Conservation (phyloP, 2,329 filamentous ascomycete species). For the Colletotrichum chlorophyti region DNA sequence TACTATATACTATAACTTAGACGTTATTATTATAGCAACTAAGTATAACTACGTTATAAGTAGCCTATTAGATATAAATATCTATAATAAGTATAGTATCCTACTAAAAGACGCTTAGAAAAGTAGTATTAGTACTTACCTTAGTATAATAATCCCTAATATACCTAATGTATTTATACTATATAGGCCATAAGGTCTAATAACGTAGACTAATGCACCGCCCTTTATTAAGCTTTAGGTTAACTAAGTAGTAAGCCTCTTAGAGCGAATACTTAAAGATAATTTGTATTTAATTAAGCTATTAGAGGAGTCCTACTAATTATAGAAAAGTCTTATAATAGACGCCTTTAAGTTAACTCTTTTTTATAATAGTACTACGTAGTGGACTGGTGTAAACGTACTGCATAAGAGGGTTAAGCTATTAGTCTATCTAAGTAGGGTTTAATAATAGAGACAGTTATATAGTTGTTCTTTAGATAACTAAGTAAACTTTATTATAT, state of each 20-base stretch:
- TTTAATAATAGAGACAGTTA: neutral
- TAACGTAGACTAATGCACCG: conserved; percentile 29
- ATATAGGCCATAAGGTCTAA: conserved; percentile 33
- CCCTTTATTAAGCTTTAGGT: conserved; percentile 32
- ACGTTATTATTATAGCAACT: conserved; percentile 29
- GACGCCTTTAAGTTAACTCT: conserved; percentile 1
- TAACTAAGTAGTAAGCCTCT: conserved; percentile 24
- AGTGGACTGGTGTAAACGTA: conserved; percentile 27
- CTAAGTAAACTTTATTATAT: too few relatives aligned
- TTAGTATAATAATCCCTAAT: conserved; percentile 31
- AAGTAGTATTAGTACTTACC: conserved; percentile 29
- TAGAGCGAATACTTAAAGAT: conserved; percentile 23
- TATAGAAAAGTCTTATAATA: neutral
- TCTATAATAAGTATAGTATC: conserved; percentile 23
- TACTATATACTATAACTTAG: neutral
- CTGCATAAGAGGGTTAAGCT: conserved; percentile 25
- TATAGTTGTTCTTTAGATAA: too few relatives aligned
- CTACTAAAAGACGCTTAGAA: conserved; percentile 26
- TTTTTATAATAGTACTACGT: conserved; percentile 6
- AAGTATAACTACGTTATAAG: conserved; percentile 33
- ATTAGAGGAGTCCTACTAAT: neutral
- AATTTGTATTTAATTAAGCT: neutral
- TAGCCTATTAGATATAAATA: conserved; percentile 31
- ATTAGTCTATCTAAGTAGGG: conserved; percentile 19
- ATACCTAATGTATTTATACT: conserved; percentile 32